Percentiles rank a stretch among this genome's conserved stretches.
phyloP scores from a whole-genome alignment of 495 filamentous ascomycete genomes.

The Penicillium dipodomyicola region DNA sequence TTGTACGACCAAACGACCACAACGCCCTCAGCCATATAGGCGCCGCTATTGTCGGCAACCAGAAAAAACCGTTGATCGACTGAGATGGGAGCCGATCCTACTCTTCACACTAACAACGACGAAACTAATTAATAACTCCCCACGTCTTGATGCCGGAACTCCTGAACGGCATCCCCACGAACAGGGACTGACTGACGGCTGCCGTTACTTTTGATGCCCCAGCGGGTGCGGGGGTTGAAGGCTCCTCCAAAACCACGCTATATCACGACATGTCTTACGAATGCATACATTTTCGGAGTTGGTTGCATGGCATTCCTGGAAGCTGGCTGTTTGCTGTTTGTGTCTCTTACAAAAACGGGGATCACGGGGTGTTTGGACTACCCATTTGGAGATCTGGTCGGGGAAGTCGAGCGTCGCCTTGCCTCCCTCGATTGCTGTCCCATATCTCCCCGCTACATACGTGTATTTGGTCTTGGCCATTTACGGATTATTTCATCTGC shows the following conservation, averaged over 20 bases:
- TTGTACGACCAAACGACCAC: slow-evolving; percentile 73
- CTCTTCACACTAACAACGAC: neutral
- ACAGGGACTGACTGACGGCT: neutral
- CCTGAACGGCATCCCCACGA: neutral
- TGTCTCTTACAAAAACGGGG: slow-evolving; percentile 17
- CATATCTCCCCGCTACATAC: neutral
- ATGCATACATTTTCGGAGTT: slow-evolving; percentile 48
- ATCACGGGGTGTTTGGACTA: slow-evolving; percentile 22
- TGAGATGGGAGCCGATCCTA: slow-evolving; percentile 34
- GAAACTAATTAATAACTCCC: slow-evolving; percentile 5
- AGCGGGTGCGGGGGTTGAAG: neutral
- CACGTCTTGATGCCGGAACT: neutral
- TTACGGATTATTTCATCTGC: neutral
- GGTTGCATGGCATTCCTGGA: slow-evolving; percentile 34
- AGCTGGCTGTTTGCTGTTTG: slow-evolving; percentile 29
- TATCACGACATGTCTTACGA: slow-evolving; percentile 38
- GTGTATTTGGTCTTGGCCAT: neutral
- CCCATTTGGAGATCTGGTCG: slow-evolving; percentile 3
- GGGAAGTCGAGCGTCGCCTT: slow-evolving; percentile 9
- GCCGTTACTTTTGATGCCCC: slow-evolving; percentile 3
- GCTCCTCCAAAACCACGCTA: slow-evolving; percentile 8
- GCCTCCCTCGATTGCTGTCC: neutral
- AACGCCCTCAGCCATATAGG: slow-evolving; percentile 75
- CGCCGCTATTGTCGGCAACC: slow-evolving; percentile 78
- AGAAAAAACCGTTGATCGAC: slow-evolving; percentile 88